phyloP scores from a whole-genome alignment of 306 rosid species.

The Parietaria judaica region DNA sequence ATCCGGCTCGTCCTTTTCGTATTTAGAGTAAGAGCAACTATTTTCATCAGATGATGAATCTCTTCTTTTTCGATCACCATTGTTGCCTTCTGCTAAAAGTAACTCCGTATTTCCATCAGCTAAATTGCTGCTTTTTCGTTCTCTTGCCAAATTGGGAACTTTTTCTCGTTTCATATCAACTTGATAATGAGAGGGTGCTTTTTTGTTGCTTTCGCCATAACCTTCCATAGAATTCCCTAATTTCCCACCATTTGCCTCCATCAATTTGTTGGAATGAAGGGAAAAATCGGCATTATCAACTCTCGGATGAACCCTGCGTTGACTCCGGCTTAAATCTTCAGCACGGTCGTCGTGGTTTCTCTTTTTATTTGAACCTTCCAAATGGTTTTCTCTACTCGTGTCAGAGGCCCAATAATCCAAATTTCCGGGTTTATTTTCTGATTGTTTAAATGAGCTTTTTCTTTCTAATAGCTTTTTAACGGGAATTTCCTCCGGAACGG shows the following conservation, averaged over 20 bases:
- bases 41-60: slow-evolving; percentile 97
- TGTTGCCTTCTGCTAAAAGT: slow-evolving; percentile 52
- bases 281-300: slow-evolving; percentile 47
- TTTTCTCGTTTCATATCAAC: slow-evolving; percentile 43
- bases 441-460: slow-evolving; percentile 58
- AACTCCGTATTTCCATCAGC: slow-evolving; percentile 50
- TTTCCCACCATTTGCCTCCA: slow-evolving; percentile 35
- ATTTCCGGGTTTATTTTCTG: slow-evolving; percentile 37
- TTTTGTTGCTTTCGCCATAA: slow-evolving; percentile 60
- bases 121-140: slow-evolving; percentile 47
- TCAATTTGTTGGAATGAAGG: slow-evolving; percentile 32
- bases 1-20: slow-evolving; percentile 85
- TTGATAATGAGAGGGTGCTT: slow-evolving; percentile 38
- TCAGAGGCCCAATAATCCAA: slow-evolving; percentile 57
- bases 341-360: slow-evolving; percentile 44
- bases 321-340: slow-evolving; percentile 57
- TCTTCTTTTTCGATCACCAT: slow-evolving; percentile 70
- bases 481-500: slow-evolving; percentile 53
- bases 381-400: slow-evolving; percentile 46
- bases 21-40: slow-evolving; percentile 90
- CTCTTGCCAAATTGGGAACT: slow-evolving; percentile 39
- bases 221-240: slow-evolving; percentile 56
- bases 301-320: slow-evolving; percentile 47
- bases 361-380: slow-evolving; percentile 45
- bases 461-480: slow-evolving; percentile 64